Percentiles rank a stretch among this genome's conserved stretches.
phyloP scores from a whole-genome alignment of 2,329 filamentous ascomycete genomes.

The Venturia carpophila region DNA sequence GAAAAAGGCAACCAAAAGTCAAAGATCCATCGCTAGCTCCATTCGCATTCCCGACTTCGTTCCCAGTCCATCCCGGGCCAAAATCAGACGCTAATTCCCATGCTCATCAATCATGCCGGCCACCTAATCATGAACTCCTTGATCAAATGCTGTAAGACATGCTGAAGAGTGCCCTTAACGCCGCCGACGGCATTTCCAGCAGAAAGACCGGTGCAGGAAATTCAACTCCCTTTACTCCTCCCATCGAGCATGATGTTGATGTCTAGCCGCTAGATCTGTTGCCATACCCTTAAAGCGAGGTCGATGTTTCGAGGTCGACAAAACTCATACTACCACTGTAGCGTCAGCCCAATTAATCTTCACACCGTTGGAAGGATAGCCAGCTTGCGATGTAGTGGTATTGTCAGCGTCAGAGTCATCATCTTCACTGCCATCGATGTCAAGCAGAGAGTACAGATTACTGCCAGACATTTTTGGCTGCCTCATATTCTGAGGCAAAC shows the following conservation, averaged over 20 bases:
- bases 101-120: neutral
- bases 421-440: constrained; percentile 40
- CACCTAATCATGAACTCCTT: neutral
- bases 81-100: neutral
- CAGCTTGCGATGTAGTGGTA: constrained; percentile 13
- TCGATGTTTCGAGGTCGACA: neutral
- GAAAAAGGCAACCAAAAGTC: neutral
- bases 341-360: constrained; percentile 17
- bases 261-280: constrained; percentile 2
- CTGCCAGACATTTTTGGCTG: neutral
- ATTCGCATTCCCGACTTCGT: neutral
- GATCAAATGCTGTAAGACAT: neutral
- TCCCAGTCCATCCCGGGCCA: neutral
- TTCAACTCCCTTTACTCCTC: neutral
- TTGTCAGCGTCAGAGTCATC: constrained; percentile 20
- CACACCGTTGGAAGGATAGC: constrained; percentile 5
- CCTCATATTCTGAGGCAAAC: neutral
- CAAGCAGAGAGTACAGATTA: constrained; percentile 31
- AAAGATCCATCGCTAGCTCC: neutral
- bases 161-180: neutral
- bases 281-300: neutral
- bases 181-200: neutral
- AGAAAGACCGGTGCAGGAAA: neutral
- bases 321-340: constrained; percentile 7
- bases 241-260: neutral